Evolutionary conservation across 306 rosid species (phyloP), one percentile per base, ranked within the genome.

Genomic region (Quercus suber): DNA sequence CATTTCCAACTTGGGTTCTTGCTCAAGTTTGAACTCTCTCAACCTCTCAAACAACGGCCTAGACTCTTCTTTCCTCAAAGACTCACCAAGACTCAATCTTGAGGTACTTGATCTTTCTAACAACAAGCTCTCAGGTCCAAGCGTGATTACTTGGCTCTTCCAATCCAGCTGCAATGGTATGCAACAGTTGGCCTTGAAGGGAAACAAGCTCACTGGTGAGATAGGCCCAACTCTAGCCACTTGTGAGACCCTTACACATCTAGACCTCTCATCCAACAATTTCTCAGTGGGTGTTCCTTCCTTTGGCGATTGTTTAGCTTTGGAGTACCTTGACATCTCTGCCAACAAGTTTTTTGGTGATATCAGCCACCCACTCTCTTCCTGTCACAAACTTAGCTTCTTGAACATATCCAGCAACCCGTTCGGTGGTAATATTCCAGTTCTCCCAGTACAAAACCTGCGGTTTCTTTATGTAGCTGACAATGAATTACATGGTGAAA

Each of bases 181-280:
- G 60, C 60, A 55, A 27, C 17, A 27, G 25, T 70, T 96, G 61
- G 76, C 85, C 2, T 69, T 96, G n/a, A 86, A 73, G 13, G 96
- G 92, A 1, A 96, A 96, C 85, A 90, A 81, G 81, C 57, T 95
- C 76, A 57, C 86, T 33, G 98, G 98, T 6, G 86, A 86, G 60
- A 57, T 82, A 19, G 14, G 4, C 4, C 53, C 35, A 77, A 87
- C 52, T 77, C 15, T 95, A 65, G 78, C 93, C 1, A 27, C 20
- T 3, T 88, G 93, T 84, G 25, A 25, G 17, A 80, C 61, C 8
- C 59, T 93, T 5, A 83, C 73, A 78, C 18, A 76, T 75, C 55
- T 95, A 14, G 98, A 95, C 87, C 67, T 95, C 17, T 88, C 99
- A 9, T 74, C 82, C 5, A 95, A 95, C 83, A 95, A 95, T 73